phyloP scores from a whole-genome alignment of 345 rosid species.

The Hibiscus tridactylites region DNA sequence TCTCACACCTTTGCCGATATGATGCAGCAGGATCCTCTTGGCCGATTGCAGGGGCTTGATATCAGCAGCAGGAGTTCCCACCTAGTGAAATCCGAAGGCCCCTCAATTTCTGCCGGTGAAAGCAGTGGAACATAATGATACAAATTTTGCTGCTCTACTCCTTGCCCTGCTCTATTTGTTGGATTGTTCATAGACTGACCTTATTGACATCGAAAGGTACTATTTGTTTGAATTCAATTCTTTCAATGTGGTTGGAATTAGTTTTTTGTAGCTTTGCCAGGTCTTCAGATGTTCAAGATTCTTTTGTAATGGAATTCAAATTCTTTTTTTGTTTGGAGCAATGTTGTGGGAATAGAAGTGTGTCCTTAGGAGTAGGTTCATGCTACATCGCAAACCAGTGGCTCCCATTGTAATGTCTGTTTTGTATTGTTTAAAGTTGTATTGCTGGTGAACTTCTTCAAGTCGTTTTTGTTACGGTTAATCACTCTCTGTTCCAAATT shows the following conservation, averaged over 20 bases:
- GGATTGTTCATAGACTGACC: conserved; percentile 52
- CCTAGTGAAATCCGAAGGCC: conserved; percentile 57
- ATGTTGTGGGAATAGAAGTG: conserved; percentile 18
- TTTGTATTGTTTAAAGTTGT: conserved; percentile 1
- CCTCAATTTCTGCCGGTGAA: conserved; percentile 59
- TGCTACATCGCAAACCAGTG: conserved; percentile 7
- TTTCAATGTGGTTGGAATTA: conserved; percentile 24
- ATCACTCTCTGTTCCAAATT: no score
- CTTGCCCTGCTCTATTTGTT: conserved; percentile 14
- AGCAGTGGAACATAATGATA: conserved; percentile 58
- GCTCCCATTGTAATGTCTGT: conserved; percentile 2
- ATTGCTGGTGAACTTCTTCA: background rate
- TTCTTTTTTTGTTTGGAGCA: conserved; percentile 16
- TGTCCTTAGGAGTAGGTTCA: conserved; percentile 19
- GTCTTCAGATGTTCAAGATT: conserved; percentile 16
- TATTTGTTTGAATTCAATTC: conserved; percentile 24
- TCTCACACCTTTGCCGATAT: conserved; percentile 45
- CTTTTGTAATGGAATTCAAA: conserved; percentile 12
- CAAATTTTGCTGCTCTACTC: conserved; percentile 6
- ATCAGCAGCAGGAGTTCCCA: conserved; percentile 54
- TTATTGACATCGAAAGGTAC: conserved; percentile 26
- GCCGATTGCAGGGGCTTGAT: conserved; percentile 76
- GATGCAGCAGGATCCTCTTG: conserved; percentile 60
- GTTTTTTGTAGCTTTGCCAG: conserved; percentile 15
- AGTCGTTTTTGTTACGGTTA: no score